Evolutionary conservation across 257 asterid species (phyloP).

Genomic region (Rauvolfia tetraphylla): DNA sequence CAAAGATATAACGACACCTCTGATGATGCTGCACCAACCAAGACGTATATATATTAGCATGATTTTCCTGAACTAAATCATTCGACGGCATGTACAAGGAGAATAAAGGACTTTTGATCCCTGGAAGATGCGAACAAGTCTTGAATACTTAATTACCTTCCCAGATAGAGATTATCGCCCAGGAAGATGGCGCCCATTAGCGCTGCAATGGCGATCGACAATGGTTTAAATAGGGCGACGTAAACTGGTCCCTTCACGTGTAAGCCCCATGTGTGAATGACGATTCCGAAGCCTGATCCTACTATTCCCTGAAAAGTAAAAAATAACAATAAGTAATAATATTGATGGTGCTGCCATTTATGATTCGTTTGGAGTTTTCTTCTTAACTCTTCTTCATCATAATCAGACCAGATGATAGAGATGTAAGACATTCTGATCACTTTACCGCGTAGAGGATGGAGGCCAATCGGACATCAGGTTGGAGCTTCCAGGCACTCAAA

Average conservation of each 20-base stretch:
- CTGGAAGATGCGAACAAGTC: not conserved
- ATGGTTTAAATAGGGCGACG: constrained; percentile 30
- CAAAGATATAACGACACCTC: constrained; percentile 19
- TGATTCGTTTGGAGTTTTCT: not conserved
- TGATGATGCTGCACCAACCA: constrained; percentile 17
- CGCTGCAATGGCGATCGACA: constrained; percentile 26
- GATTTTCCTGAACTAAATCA: no score
- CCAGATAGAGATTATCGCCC: constrained; percentile 21
- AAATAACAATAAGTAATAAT: not conserved
- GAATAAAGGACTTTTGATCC: not conserved
- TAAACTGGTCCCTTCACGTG: constrained; percentile 27
- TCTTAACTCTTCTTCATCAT: no score
- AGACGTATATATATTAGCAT: no score
- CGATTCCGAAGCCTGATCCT: constrained; percentile 18
- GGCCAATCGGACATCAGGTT: constrained; percentile 19
- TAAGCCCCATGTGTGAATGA: constrained; percentile 21
- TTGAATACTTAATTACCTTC: constrained; percentile 15
- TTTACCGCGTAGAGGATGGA: constrained; percentile 23
- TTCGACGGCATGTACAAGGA: not conserved
- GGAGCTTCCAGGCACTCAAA: constrained; percentile 21
- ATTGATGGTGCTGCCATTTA: no score
- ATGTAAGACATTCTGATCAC: not conserved
- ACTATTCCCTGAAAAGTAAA: constrained; percentile 12
- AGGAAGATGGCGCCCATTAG: constrained; percentile 28
- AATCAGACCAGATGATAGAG: no score